Percentiles rank a stretch among this genome's conserved stretches.
phyloP scores from a whole-genome alignment of 2,329 filamentous ascomycete genomes.

The Diaporthe amygdali region DNA sequence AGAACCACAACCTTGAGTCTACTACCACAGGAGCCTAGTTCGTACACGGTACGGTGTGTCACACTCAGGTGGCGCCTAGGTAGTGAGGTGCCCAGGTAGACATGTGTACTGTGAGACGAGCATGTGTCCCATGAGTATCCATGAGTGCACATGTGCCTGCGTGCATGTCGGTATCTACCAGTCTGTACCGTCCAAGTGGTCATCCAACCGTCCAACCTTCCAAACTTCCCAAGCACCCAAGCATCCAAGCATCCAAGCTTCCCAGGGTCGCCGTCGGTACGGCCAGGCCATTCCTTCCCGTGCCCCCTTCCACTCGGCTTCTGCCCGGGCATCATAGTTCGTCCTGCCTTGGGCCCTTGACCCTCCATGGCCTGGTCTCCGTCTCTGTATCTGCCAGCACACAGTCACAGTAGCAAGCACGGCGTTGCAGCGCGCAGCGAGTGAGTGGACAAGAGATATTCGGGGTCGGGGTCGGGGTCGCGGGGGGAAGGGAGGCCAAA shows the following conservation, averaged over 20 bases:
- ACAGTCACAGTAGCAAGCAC: neutral
- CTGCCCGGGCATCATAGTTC: neutral
- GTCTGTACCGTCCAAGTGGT: too few species aligned
- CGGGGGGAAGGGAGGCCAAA: neutral
- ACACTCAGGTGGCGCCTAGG: neutral
- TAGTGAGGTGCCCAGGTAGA: neutral
- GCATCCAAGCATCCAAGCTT: neutral
- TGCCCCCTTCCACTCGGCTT: neutral
- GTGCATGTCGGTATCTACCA: too few species aligned
- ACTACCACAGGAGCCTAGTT: too few species aligned
- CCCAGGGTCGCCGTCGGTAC: neutral
- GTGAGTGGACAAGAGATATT: neutral
- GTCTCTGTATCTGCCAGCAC: neutral
- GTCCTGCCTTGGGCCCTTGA: neutral
- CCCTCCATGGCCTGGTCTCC: neutral
- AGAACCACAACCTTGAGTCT: neutral
- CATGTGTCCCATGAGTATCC: too few species aligned
- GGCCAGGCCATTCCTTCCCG: neutral
- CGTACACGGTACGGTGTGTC: neutral
- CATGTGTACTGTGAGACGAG: neutral
- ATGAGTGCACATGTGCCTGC: neutral
- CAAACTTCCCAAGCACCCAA: neutral
- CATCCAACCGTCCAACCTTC: neutral
- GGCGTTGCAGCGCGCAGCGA: neutral
- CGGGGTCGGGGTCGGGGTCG: too few species aligned